Conservation (phyloP, 306 rosid species). For the Medicago lupulina region DNA sequence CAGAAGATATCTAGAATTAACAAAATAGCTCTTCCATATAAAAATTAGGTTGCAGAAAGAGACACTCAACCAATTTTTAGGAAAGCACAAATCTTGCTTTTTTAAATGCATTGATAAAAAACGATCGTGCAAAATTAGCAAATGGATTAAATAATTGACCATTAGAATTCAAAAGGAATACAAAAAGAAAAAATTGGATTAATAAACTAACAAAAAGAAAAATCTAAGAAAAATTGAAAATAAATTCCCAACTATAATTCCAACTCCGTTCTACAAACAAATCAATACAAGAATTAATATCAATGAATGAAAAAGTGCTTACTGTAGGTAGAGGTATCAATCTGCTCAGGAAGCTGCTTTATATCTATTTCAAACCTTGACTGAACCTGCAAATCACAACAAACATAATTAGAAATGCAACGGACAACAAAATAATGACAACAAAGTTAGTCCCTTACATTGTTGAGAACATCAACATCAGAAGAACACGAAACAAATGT, state of each 20-base stretch:
- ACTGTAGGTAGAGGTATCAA: slow-evolving; percentile 96
- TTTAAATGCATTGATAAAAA: too few species aligned
- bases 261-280: not conserved
- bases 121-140: not conserved
- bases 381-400: slow-evolving; percentile 70
- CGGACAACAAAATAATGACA: not conserved
- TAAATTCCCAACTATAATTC: not conserved
- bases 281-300: slow-evolving; percentile 13
- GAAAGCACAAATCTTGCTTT: not conserved
- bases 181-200: not conserved
- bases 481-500: slow-evolving; percentile 92
- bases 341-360: slow-evolving; percentile 97
- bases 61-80: not conserved
- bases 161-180: not conserved
- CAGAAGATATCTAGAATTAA: not conserved
- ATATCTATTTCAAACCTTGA: slow-evolving; percentile 99
- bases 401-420: slow-evolving; percentile 28
- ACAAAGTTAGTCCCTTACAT: slow-evolving; percentile 55
- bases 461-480: slow-evolving; percentile 91
- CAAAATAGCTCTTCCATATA: not conserved
- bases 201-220: not conserved
- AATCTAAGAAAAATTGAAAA: not conserved
- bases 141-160: not conserved
- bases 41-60: not conserved
- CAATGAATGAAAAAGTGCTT: slow-evolving; percentile 44